Evolutionary conservation across 2,329 filamentous ascomycete genomes (phyloP).

Genomic region (Penicillium psychrosexuale): DNA sequence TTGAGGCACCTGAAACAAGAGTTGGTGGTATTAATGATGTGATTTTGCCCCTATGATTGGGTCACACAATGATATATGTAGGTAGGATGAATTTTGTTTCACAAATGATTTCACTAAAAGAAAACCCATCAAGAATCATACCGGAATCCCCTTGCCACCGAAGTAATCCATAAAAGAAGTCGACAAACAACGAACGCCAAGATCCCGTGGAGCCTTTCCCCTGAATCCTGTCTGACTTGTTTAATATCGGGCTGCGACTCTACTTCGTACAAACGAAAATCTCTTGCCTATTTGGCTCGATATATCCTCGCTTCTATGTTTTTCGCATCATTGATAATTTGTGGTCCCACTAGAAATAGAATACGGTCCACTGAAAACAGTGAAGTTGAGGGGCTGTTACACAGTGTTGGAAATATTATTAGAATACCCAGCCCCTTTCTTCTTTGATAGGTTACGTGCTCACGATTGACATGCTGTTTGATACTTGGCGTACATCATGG

Average conservation of each 20-base stretch:
- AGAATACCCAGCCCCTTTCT: not conserved
- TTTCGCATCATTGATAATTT: not conserved
- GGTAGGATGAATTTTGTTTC: not conserved
- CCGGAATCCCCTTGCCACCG: not conserved
- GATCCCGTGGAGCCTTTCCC: constrained; percentile 3
- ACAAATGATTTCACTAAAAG: not conserved
- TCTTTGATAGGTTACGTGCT: not conserved
- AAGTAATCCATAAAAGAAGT: not conserved
- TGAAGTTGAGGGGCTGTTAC: not conserved
- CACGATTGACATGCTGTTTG: not conserved
- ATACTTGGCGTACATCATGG: constrained; percentile 1
- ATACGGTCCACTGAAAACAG: not conserved
- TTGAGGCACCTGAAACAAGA: not conserved
- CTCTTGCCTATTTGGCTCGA: constrained; percentile 1
- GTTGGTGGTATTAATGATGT: not conserved
- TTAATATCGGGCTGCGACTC: not conserved
- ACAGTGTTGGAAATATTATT: not conserved
- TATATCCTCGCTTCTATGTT: not conserved
- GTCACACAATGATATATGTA: not conserved
- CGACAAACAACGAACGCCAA: not conserved
- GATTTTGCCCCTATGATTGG: not conserved
- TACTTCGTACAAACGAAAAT: not conserved
- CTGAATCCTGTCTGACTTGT: constrained; percentile 1
- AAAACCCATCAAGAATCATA: not conserved
- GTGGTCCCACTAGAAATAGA: not conserved